phyloP scores from a whole-genome alignment of 441 rosid genomes.

The Gossypium aridum region DNA sequence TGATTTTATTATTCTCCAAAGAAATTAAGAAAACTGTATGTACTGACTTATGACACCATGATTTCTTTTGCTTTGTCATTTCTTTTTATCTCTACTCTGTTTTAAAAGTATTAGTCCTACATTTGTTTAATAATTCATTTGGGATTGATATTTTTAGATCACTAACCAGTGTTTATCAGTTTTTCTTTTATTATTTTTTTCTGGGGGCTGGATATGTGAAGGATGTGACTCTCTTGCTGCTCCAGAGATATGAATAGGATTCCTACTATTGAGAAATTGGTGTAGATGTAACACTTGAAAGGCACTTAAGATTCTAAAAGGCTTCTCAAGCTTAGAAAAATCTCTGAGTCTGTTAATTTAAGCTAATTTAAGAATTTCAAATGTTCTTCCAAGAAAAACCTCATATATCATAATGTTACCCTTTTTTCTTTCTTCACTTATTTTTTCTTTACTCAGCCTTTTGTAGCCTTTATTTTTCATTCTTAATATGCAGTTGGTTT shows the following conservation, averaged over 20 bases:
- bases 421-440: neutral
- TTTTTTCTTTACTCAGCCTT: neutral
- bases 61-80: neutral
- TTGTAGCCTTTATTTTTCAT: neutral
- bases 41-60: neutral
- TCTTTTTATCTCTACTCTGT: neutral
- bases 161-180: neutral
- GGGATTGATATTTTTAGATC: neutral
- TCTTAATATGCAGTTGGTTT: neutral
- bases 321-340: neutral
- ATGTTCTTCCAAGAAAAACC: neutral
- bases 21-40: neutral
- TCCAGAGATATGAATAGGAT: neutral
- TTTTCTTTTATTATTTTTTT: neutral
- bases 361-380: neutral
- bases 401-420: neutral
- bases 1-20: neutral
- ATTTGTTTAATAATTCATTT: neutral
- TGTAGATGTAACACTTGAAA: neutral
- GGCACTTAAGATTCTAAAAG: neutral
- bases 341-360: neutral
- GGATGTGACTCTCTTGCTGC: neutral
- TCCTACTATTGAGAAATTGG: neutral
- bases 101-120: neutral
- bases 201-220: neutral